Evolutionary conservation across 805 yeast species (phyloP).

Genomic region (Ogataea siamensis): DNA sequence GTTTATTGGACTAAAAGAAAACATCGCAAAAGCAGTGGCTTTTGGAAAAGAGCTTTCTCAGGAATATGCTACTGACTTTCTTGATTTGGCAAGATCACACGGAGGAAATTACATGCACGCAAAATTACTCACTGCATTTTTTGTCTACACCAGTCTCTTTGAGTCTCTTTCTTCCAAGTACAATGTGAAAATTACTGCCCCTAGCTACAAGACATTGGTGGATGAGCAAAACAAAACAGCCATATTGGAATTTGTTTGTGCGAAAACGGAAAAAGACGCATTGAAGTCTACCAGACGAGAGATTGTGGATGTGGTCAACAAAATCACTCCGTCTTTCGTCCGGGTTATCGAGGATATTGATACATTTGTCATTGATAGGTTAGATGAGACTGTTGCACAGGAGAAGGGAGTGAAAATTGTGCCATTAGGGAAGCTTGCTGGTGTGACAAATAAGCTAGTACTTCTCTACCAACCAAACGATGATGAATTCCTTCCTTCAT

Average conservation of each 20-base stretch:
- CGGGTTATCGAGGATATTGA: slow-evolving; percentile 50
- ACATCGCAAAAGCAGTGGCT: slow-evolving; percentile 60
- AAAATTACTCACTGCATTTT: slow-evolving; percentile 64
- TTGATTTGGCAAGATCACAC: slow-evolving; percentile 89
- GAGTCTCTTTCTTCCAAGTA: slow-evolving; percentile 40
- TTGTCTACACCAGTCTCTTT: slow-evolving; percentile 51
- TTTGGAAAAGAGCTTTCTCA: slow-evolving; percentile 60
- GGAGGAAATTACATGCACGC: slow-evolving; percentile 79
- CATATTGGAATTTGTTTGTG: slow-evolving; percentile 60
- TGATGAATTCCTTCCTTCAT: slow-evolving; percentile 73
- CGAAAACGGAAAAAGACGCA: slow-evolving; percentile 43
- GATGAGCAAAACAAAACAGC: slow-evolving; percentile 42
- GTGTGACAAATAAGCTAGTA: slow-evolving; percentile 46
- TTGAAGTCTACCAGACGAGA: slow-evolving; percentile 62
- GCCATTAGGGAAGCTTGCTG: slow-evolving; percentile 51
- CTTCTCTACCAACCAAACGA: slow-evolving; percentile 52
- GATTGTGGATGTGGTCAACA: slow-evolving; percentile 71
- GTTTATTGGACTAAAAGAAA: slow-evolving; percentile 58
- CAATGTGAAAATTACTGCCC: slow-evolving; percentile 46
- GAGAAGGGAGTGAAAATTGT: slow-evolving; percentile 53
- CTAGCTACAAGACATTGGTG: slow-evolving; percentile 45
- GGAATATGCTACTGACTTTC: slow-evolving; percentile 56
- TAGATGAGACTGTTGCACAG: slow-evolving; percentile 44
- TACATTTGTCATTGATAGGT: slow-evolving; percentile 50
- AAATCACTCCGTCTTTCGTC: slow-evolving; percentile 65